Percentiles rank a stretch among this genome's conserved stretches.
These are phyloP conservation scores for Zygosaccharomyces gambellarensis DNA, from an alignment of 805 yeast species.

Conservation along the genomic window DNA sequence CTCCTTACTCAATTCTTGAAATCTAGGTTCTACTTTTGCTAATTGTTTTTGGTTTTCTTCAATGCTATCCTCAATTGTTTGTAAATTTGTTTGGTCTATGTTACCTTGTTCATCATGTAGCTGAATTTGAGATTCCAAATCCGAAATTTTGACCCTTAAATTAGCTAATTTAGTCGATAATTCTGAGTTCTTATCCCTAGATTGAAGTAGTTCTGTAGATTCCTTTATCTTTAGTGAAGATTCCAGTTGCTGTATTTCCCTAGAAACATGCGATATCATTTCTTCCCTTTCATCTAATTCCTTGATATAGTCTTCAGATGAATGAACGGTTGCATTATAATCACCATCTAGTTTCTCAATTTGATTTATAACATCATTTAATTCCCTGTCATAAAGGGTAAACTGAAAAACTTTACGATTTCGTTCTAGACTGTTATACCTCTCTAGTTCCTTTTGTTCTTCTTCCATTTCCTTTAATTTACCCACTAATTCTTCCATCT, in stretches of 20 bases:
- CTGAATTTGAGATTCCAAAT: slow-evolving; percentile 37
- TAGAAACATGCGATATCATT: slow-evolving; percentile 42
- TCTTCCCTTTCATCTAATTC: slow-evolving; percentile 61
- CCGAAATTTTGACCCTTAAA: slow-evolving; percentile 44
- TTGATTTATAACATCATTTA: slow-evolving; percentile 52
- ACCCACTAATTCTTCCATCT: slow-evolving; percentile 62
- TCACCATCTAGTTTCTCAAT: slow-evolving; percentile 58
- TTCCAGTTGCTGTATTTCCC: slow-evolving; percentile 43
- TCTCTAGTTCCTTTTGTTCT: slow-evolving; percentile 71
- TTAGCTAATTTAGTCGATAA: slow-evolving; percentile 46
- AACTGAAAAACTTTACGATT: slow-evolving; percentile 68
- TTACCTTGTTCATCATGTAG: slow-evolving; percentile 33
- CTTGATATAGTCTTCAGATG: slow-evolving; percentile 49
- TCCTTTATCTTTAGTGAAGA: slow-evolving; percentile 46
- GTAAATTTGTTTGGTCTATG: slow-evolving; percentile 25
- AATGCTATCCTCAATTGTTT: slow-evolving; percentile 31
- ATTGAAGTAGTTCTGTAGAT: slow-evolving; percentile 52
- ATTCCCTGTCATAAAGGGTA: slow-evolving; percentile 71
- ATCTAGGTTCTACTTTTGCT: slow-evolving; percentile 37
- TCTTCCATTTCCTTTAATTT: slow-evolving; percentile 73
- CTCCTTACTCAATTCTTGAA: slow-evolving; percentile 36
- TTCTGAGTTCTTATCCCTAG: slow-evolving; percentile 47
- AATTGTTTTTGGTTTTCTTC: slow-evolving; percentile 38
- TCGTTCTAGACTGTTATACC: slow-evolving; percentile 62
- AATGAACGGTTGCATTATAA: slow-evolving; percentile 46